Base-by-base conservation (phyloP, 2,329 filamentous ascomycete species). In the Pseudogymnoascus sp. region DNA sequence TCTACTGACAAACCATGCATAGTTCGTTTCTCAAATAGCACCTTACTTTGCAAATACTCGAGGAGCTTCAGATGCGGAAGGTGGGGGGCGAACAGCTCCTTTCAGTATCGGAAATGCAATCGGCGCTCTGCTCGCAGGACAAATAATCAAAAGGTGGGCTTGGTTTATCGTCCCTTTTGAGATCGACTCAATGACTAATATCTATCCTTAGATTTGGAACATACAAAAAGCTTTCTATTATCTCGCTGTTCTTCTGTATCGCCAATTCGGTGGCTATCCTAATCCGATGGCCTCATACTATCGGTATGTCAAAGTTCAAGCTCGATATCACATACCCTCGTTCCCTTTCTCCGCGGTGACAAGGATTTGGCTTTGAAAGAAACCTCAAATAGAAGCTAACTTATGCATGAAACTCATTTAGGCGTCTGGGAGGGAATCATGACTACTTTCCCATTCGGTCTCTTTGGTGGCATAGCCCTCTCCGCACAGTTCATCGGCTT, bases 401-500 rank as follows among this genome's bases (percentile, higher is more conserved):
- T 5, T 12, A 18, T 12, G 58, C 14, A 11, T 37, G 28, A 31
- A 59, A 59, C 12, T 38, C 14, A 7, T 33, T 33, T 59, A 37
- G 58, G 37, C 23, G 23, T 52, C n/a, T 52, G 45, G 45, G 45
- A 52, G 64, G 64, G 52, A 38, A 28, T 60, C 23, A 52, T 67
- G 4, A 58, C 59, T 37, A 66, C 61, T 8, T 65, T 67, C 9
- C 66, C 66, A 59, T 65, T 64, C 18, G 65, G 63, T 25, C 52
- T 67, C 40, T 66, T 66, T 52, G 65, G 59, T 18, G 66, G 66
- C 35, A 63, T 67, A 6, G 58, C 66, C 41, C 41, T 65, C 16
- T 67, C 66, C 11, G 61, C 65, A 31, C 65, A 66, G 55, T 67
- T 67, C 49, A 63, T 67, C 28, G 66, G 66, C 21, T 59, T 67